Evolutionary conservation across 73 alveolate species (phyloP).

Genomic region (Tetrahymena thermophila): DNA sequence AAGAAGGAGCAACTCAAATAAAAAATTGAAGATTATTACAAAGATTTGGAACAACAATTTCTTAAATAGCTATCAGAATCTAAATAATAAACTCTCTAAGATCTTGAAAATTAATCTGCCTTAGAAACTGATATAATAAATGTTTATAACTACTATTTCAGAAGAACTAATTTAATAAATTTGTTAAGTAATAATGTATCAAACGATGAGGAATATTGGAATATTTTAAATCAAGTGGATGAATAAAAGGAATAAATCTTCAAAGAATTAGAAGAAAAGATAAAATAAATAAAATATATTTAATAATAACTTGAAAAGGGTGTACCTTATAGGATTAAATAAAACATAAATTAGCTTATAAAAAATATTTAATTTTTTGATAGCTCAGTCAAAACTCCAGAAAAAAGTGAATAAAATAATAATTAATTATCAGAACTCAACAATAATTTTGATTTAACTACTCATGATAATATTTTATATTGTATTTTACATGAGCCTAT

Average conservation of each 20-base stretch:
- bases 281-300: too few relatives aligned
- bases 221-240: neutral
- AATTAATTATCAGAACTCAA: too few relatives aligned
- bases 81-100: neutral
- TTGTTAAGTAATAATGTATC: too few relatives aligned
- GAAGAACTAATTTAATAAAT: neutral
- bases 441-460: too few relatives aligned
- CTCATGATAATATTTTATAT: neutral
- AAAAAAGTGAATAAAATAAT: too few relatives aligned
- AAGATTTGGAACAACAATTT: neutral
- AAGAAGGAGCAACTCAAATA: neutral
- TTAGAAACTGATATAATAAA: neutral
- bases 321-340: neutral
- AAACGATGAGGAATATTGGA: neutral
- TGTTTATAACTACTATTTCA: neutral
- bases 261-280: neutral
- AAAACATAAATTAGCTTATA: too few relatives aligned
- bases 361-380: neutral
- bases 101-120: neutral
- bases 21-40: too few relatives aligned
- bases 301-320: neutral
- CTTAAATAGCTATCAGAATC: neutral
- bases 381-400: neutral
- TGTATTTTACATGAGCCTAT: neutral
- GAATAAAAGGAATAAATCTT: neutral